Percentiles rank a stretch among this genome's conserved stretches.
phyloP scores from a whole-genome alignment of 2,329 filamentous ascomycete species.

The Capronia coronata region DNA sequence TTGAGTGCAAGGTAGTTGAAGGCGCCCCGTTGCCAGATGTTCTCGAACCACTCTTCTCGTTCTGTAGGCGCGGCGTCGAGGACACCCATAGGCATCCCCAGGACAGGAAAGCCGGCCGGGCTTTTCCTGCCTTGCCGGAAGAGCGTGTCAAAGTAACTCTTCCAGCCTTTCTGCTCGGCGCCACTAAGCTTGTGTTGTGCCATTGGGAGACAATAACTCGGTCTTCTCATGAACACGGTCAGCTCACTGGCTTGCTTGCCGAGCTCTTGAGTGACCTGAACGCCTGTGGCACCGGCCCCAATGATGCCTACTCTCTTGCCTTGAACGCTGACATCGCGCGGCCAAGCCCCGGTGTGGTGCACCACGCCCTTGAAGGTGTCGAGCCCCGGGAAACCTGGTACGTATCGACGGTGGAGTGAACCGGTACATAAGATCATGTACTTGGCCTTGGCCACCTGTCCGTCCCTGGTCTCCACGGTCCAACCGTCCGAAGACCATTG shows the following conservation, averaged over 20 bases:
- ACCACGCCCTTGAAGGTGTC: constrained; percentile 54
- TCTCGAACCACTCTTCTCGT: constrained; percentile 44
- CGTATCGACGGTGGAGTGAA: constrained; percentile 44
- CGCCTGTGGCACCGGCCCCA: constrained; percentile 58
- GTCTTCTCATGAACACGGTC: constrained; percentile 54
- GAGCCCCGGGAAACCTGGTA: constrained; percentile 55
- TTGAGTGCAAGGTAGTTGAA: constrained; percentile 48
- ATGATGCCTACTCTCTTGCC: constrained; percentile 58
- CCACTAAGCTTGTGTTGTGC: constrained; percentile 42
- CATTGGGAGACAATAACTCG: constrained; percentile 60
- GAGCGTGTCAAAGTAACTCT: constrained; percentile 45
- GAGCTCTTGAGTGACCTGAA: constrained; percentile 58
- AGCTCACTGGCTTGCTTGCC: constrained; percentile 48
- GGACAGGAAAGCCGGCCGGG: constrained; percentile 55
- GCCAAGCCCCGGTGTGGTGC: constrained; percentile 57
- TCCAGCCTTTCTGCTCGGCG: constrained; percentile 48
- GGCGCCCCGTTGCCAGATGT: constrained; percentile 47
- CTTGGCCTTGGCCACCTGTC: constrained; percentile 25
- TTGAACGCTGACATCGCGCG: constrained; percentile 49
- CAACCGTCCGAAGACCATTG: constrained; percentile 39
- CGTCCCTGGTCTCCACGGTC: constrained; percentile 37
- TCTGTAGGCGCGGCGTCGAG: constrained; percentile 19
- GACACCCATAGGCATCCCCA: constrained; percentile 43
- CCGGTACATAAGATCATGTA: constrained; percentile 30
- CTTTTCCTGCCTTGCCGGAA: constrained; percentile 47